Conservation (phyloP, 306 rosid species). For the Casuarina cunninghamiana region DNA sequence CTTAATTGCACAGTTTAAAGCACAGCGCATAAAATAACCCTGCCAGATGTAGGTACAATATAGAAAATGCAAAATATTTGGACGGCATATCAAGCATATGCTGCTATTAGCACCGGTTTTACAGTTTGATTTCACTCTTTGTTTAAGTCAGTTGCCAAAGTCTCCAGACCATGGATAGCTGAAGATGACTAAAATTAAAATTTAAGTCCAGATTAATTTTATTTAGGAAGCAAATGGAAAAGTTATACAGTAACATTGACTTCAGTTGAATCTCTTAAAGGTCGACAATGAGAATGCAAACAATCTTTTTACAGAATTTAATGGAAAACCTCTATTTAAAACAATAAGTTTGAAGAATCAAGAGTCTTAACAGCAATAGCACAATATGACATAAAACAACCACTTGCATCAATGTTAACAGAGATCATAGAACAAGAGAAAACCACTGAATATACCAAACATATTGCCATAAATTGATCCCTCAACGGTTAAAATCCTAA, state of each 20-base stretch:
- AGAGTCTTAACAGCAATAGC: background rate
- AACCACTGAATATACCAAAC: conserved; percentile 1
- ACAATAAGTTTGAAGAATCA: conserved; percentile 8
- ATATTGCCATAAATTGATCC: conserved; percentile 8
- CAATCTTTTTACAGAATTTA: conserved; percentile 5
- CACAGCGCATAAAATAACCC: background rate
- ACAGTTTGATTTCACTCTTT: background rate
- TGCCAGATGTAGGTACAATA: background rate
- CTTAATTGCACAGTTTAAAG: background rate
- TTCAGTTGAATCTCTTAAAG: conserved; percentile 24
- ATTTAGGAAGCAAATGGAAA: conserved; percentile 12
- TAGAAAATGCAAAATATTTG: background rate
- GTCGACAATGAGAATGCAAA: conserved; percentile 5
- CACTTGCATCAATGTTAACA: conserved; percentile 10
- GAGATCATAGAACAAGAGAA: conserved; percentile 13
- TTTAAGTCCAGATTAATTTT: conserved; percentile 27
- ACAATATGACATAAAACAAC: background rate
- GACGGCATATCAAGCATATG: background rate
- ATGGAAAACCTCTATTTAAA: conserved; percentile 12
- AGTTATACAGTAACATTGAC: conserved; percentile 1
- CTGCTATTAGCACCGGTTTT: background rate
- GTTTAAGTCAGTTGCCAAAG: conserved; percentile 1
- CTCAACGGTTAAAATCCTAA: background rate
- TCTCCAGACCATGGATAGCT: conserved; percentile 3
- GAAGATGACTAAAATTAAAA: background rate